phyloP scores from a whole-genome alignment of 1,284 basidiomycete species.

The Ustilago hordei region DNA sequence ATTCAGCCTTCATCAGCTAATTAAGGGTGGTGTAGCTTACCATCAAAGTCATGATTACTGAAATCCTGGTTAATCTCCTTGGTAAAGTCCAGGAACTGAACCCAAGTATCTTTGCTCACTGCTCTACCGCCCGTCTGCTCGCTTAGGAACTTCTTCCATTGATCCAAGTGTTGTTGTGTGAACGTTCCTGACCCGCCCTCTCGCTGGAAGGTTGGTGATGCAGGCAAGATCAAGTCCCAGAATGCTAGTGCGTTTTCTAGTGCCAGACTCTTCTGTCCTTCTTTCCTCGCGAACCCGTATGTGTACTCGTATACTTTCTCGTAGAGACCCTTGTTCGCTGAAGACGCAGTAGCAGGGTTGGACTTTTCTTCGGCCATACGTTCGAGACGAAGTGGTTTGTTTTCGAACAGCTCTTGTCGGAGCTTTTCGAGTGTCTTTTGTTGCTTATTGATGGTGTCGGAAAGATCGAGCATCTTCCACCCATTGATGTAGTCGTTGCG shows the following conservation, averaged over 20 bases:
- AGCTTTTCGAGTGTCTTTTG: conserved; percentile 49
- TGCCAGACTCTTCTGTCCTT: conserved; percentile 76
- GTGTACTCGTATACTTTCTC: conserved; percentile 87
- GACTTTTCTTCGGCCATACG: conserved; percentile 46
- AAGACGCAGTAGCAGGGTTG: conserved; percentile 31
- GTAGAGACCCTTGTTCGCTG: conserved; percentile 72
- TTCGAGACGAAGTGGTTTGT: conserved; percentile 51
- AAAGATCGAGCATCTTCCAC: conserved; percentile 59
- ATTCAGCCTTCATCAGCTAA: not conserved
- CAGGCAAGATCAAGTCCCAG: conserved; percentile 85
- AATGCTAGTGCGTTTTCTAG: conserved; percentile 82
- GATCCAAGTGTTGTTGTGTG: conserved; percentile 77
- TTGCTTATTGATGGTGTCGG: conserved; percentile 59
- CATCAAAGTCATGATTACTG: conserved; percentile 84
- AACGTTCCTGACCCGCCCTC: conserved; percentile 73
- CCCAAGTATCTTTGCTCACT: conserved; percentile 94
- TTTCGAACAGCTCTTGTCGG: conserved; percentile 50
- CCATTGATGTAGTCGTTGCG: conserved; percentile 59
- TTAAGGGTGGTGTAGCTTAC: conserved; percentile 71
- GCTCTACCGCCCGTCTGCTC: conserved; percentile 79
- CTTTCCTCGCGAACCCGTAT: conserved; percentile 83
- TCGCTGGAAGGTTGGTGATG: conserved; percentile 77
- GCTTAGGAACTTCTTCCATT: conserved; percentile 87
- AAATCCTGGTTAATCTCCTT: conserved; percentile 84
- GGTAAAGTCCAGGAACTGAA: conserved; percentile 82